Conservation (phyloP, 495 filamentous ascomycete species). For the Daldinia loculata region DNA sequence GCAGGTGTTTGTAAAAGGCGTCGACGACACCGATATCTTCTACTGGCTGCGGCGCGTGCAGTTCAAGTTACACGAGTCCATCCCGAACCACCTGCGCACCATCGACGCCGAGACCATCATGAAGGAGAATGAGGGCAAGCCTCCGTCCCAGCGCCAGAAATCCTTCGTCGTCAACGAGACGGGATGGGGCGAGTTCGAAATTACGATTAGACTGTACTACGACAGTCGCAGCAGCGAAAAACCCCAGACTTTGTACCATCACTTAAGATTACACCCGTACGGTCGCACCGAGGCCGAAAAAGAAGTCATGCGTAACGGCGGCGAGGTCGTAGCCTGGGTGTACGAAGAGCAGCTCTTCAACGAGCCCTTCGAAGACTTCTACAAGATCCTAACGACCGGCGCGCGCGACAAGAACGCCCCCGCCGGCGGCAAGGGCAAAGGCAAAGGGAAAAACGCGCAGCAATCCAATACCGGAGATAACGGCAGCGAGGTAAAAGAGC, state of each 20-base stretch:
- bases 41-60: constrained; percentile 97
- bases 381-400: constrained; percentile 78
- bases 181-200: constrained; percentile 98
- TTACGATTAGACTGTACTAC: constrained; percentile 92
- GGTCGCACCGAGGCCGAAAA: constrained; percentile 77
- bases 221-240: constrained; percentile 86
- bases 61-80: constrained; percentile 97
- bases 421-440: constrained; percentile 52
- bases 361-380: constrained; percentile 91
- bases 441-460: constrained; percentile 45
- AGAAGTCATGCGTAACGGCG: constrained; percentile 67
- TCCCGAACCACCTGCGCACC: constrained; percentile 83
- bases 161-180: constrained; percentile 86
- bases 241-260: constrained; percentile 89
- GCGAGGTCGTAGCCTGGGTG: constrained; percentile 74
- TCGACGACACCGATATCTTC: constrained; percentile 86
- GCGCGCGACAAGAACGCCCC: constrained; percentile 49
- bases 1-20: constrained; percentile 88
- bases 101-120: constrained; percentile 67
- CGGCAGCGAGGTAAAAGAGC: constrained; percentile 61
- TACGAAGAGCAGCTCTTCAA: constrained; percentile 96
- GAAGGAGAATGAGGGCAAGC: constrained; percentile 58
- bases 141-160: constrained; percentile 47
- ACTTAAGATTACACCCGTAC: constrained; percentile 90
- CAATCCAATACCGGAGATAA: constrained; percentile 37